Conservation (phyloP, 768 basidiomycete species). For the Leucocoprinus sp. region DNA sequence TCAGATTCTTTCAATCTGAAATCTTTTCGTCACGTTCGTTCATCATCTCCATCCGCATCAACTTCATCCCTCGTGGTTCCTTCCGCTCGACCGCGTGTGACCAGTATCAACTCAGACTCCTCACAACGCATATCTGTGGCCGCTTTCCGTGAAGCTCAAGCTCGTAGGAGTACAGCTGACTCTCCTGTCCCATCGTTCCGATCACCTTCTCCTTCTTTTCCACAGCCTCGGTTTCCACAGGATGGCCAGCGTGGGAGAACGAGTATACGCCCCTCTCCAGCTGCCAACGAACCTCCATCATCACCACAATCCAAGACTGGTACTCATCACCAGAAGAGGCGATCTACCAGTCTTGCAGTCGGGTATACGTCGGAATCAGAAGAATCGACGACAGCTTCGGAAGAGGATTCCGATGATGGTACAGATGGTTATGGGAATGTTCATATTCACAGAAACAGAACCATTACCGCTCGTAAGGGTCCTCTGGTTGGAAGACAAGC, state of each 20-base stretch:
- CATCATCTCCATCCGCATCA: constrained; percentile 30
- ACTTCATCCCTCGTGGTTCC: constrained; percentile 28
- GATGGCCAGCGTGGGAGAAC: constrained; percentile 17
- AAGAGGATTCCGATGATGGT: constrained; percentile 13
- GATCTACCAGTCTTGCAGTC: constrained; percentile 18
- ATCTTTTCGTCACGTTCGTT: constrained; percentile 61
- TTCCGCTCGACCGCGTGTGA: constrained; percentile 45
- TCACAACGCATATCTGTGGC: constrained; percentile 75
- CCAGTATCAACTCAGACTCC: constrained; percentile 52
- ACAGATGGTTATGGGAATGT: constrained; percentile 15
- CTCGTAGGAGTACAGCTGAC: constrained; percentile 51
- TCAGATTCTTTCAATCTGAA: constrained; percentile 51
- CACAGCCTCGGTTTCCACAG: constrained; percentile 13
- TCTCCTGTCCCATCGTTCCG: constrained; percentile 50
- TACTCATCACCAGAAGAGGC: constrained; percentile 9
- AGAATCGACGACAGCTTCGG: constrained; percentile 16
- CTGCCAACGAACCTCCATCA: constrained; percentile 10
- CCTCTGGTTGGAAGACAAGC: constrained; percentile 20
- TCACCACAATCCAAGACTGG: constrained; percentile 1
- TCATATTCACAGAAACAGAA: constrained; percentile 11
- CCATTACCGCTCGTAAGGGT: constrained; percentile 12
- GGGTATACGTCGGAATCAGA: constrained; percentile 24
- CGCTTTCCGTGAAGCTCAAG: constrained; percentile 73
- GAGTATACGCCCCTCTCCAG: constrained; percentile 19
- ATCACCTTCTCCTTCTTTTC: constrained; percentile 28